phyloP scores from a whole-genome alignment of 495 filamentous ascomycete genomes.

The Sphaerosporella brunnea region DNA sequence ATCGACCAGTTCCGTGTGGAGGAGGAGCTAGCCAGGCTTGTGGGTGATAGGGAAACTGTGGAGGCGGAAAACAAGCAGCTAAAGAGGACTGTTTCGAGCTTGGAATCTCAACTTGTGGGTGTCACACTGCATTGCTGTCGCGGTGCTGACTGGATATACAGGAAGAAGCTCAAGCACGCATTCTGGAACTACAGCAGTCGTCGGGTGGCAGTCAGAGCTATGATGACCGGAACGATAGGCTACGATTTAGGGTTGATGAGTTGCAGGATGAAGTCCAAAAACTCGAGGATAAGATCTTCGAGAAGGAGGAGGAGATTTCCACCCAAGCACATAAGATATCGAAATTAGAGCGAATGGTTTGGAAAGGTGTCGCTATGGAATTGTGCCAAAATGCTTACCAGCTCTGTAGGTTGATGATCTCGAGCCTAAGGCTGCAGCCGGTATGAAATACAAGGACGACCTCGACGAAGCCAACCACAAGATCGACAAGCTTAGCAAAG shows the following conservation, averaged over 20 bases:
- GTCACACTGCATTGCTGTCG: no score
- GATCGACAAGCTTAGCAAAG: slow-evolving; percentile 24
- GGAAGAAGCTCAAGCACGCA: slow-evolving; percentile 19
- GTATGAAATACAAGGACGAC: slow-evolving; percentile 25
- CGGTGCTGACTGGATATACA: background rate
- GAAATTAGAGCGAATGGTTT: slow-evolving; percentile 17
- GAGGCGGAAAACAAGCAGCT: slow-evolving; percentile 19
- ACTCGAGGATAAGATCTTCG: slow-evolving; percentile 23
- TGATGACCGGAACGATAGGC: background rate
- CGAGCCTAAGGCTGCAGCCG: slow-evolving; percentile 19
- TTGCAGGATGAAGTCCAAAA: slow-evolving; percentile 24
- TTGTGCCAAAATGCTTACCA: background rate
- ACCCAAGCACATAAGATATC: slow-evolving; percentile 18
- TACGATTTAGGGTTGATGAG: slow-evolving; percentile 10
- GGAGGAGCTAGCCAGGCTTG: slow-evolving; percentile 24
- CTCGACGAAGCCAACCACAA: slow-evolving; percentile 25
- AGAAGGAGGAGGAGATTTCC: slow-evolving; percentile 22
- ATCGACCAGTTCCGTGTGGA: slow-evolving; percentile 25
- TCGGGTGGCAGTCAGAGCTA: slow-evolving; percentile 5
- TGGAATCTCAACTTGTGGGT: slow-evolving; percentile 17
- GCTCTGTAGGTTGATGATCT: slow-evolving; percentile 19
- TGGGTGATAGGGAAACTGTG: slow-evolving; percentile 22
- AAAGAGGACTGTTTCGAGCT: slow-evolving; percentile 14
- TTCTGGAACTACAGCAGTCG: slow-evolving; percentile 16
- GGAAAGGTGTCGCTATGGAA: no score